A percentile compares a stretch with the other conserved stretches of the same genome.
These are phyloP conservation scores for Apiotrichum laibachii DNA, from an alignment of 1,284 basidiomycete species.

Conservation along the genomic window DNA sequence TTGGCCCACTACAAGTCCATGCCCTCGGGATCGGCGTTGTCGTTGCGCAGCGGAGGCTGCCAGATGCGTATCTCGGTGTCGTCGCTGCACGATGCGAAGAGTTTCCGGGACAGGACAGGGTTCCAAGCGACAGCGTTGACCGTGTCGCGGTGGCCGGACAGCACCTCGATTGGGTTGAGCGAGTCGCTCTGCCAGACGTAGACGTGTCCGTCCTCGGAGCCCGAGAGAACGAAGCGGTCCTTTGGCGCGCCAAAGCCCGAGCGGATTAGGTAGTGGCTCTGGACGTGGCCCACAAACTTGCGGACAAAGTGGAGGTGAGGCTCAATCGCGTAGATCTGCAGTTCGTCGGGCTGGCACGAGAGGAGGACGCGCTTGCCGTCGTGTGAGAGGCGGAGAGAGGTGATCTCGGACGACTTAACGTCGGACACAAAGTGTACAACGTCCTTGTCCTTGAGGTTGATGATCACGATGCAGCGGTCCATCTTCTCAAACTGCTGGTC, in stretches of 20 bases:
- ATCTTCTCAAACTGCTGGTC: slow-evolving; percentile 33
- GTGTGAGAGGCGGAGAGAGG: slow-evolving; percentile 80
- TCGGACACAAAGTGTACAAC: slow-evolving; percentile 34
- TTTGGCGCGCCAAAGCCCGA: slow-evolving; percentile 92
- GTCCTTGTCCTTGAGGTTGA: slow-evolving; percentile 38
- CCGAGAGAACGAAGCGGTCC: slow-evolving; percentile 85
- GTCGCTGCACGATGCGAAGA: slow-evolving; percentile 93
- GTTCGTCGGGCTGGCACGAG: slow-evolving; percentile 81
- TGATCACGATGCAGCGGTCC: slow-evolving; percentile 40
- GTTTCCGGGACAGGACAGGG: slow-evolving; percentile 67
- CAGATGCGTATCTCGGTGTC: slow-evolving; percentile 63
- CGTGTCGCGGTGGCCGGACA: slow-evolving; percentile 78
- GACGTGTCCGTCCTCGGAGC: slow-evolving; percentile 89
- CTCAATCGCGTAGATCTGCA: slow-evolving; percentile 79
- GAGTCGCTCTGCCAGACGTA: slow-evolving; percentile 94
- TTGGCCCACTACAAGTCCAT: slow-evolving; percentile 17
- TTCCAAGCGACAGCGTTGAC: slow-evolving; percentile 98
- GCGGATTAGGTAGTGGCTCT: slow-evolving; percentile 77
- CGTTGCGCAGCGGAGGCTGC: slow-evolving; percentile 14
- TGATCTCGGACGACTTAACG: slow-evolving; percentile 56
- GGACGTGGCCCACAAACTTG: slow-evolving; percentile 77
- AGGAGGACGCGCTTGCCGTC: slow-evolving; percentile 85
- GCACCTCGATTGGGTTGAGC: slow-evolving; percentile 73
- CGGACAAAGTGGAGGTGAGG: slow-evolving; percentile 63
- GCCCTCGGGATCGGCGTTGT: slow-evolving; percentile 1